Evolutionary conservation across 768 basidiomycete genomes (phyloP), one percentile per base, ranked within the genome.

Genomic region (Boletus rubropictus): DNA sequence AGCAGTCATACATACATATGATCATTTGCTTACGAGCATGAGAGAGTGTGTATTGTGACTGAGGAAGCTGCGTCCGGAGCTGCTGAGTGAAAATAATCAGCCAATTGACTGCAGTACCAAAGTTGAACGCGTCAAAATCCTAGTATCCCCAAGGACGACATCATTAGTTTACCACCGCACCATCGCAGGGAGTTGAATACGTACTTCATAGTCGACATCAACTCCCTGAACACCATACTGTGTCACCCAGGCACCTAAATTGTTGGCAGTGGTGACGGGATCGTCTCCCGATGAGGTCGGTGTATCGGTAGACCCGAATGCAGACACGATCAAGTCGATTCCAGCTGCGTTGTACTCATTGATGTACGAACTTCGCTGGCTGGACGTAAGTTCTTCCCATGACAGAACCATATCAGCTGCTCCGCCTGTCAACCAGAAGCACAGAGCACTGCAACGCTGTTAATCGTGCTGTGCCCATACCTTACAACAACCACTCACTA

Each of bases 251-350:
- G 64, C 58, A 5, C 73, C 75, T 44, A 78, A 55, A 15, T 64
- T 64, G 48, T 70, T 62, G 0, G 77, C 77, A 7, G 64, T 61
- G 10, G 41, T 46, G 18, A 64, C 55, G 3, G 77, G 66, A 48
- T 76, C 65, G 1, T 50, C 55, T 14, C 69, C 70, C 17, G 60
- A 54, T 2, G 60, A 58, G 2, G 71, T 64, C 2, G 77, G 77
- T 1, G 64, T 61, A 44, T 66, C 56, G 3, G 62, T 64, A 10
- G 75, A 69, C 6, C 77, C 77, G 51, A 82, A 82, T 4, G 67
- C 70, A 37, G 78, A 77, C 5, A 82, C 80, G 43, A 83, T 71
- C 38, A 83, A n/a, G n/a, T 56, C 18, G 74, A 81, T 80, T 17
- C 80, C 80, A 6, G 79, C 78, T 0, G 72, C 69, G 20, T 67